Conservation (phyloP, 441 rosid species). For the Rhodomyrtus psidioides region DNA sequence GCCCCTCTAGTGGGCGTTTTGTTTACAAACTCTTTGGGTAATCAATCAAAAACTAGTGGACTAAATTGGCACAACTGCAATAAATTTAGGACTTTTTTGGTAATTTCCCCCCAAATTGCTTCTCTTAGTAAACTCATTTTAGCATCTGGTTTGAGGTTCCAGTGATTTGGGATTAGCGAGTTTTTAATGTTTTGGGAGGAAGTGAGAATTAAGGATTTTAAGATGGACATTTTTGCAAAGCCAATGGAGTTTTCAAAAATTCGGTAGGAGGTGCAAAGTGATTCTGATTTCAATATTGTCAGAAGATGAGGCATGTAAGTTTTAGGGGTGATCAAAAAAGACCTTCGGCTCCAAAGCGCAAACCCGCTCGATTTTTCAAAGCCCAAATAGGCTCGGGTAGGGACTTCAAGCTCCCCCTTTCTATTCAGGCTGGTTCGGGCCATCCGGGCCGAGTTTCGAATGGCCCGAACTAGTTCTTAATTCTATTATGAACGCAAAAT, state of each 20-base stretch:
- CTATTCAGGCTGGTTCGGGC: not conserved
- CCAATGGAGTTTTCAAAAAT: not conserved
- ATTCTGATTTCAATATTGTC: not conserved
- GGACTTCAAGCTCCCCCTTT: not conserved
- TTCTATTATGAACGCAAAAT: no score
- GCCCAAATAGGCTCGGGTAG: not conserved
- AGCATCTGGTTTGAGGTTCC: not conserved
- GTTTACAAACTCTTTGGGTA: no score
- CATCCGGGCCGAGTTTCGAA: not conserved
- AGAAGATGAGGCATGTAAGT: not conserved
- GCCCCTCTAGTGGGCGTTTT: no score
- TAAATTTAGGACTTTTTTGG: no score
- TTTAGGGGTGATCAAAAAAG: not conserved
- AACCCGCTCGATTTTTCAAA: not conserved
- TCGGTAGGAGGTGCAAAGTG: not conserved
- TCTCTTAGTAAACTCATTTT: not conserved
- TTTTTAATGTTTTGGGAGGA: not conserved
- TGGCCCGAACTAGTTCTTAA: not conserved
- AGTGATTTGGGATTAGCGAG: not conserved
- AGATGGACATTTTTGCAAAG: not conserved
- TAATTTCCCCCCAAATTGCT: not conserved
- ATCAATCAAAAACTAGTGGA: no score
- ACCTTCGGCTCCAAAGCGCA: not conserved
- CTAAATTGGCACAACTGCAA: no score
- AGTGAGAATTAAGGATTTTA: not conserved